Evolutionary conservation across 2,329 filamentous ascomycete species (phyloP), one percentile per base, ranked within the genome.

Genomic region (Ophiostoma quercus): DNA sequence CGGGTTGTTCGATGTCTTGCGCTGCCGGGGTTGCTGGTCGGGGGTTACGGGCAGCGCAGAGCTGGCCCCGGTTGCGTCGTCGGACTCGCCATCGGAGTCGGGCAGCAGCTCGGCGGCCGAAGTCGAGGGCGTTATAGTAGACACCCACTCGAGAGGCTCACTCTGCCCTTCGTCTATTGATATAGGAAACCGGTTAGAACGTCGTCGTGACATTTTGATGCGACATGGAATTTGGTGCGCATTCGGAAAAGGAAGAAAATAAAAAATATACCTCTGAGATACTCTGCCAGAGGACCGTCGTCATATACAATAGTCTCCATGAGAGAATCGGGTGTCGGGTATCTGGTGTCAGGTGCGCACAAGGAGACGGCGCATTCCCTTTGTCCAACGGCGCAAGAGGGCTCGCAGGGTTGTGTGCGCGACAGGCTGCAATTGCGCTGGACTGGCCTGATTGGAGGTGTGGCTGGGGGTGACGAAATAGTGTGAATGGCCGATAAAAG

Each of bases 261-360:
- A 65, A 65, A 63, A 80, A 84, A 76, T n/a, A n/a, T 80, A 95
- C 94, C 93, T 87, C 94, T 90, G 75, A 97, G 88, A 82, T 95
- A 95, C 77, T 91, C 88, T 78, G 92, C 93, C 80, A 97, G 85
- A 75, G 94, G 94, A 78, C 92, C 91, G 81, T 93, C 89, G 81
- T 95, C 88, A 81, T 91, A 91, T 75, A 97, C 88, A 76, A 97
- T 85, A 77, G 91, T 88, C 85, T 97, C 94, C 94, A 97, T 95
- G 79, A 60, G 62, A 65, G 34, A 22, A 19, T 39, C 34, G 32
- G 32, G 97, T 39, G 25, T 57, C 66, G 32, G 67, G 32, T 37
- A 29, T 95, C 79, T 19, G 11, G 47, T 51, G 69, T 71, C 69
- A 68, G 67, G 43, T 71, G 63, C 51, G 29, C 43, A 60, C 67